phyloP scores from a whole-genome alignment of 768 basidiomycete species.

The Asterophora lycoperdoides region DNA sequence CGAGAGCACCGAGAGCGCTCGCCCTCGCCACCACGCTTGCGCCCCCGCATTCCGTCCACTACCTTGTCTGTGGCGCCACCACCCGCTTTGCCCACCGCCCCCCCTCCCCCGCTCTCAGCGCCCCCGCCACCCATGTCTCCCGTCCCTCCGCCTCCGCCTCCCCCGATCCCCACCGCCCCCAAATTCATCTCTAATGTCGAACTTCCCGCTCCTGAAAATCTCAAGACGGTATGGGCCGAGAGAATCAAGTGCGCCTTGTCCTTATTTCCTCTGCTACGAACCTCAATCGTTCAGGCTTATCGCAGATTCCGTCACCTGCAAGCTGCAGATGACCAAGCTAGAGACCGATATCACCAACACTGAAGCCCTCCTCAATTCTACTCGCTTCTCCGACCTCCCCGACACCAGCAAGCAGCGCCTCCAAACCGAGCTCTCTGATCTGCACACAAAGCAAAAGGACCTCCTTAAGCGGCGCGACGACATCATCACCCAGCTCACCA shows the following conservation, averaged over 20 bases:
- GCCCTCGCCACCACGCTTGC: neutral
- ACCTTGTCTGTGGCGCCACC: neutral
- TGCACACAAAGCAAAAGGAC: slow-evolving; percentile 20
- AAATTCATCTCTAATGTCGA: slow-evolving; percentile 3
- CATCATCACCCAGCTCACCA: slow-evolving; percentile 16
- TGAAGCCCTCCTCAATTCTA: slow-evolving; percentile 13
- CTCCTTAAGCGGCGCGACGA: slow-evolving; percentile 16
- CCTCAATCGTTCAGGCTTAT: slow-evolving; percentile 6
- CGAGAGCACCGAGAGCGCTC: neutral
- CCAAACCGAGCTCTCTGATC: slow-evolving; percentile 12
- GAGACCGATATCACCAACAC: slow-evolving; percentile 15
- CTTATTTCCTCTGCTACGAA: neutral
- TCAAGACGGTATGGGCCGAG: slow-evolving; percentile 19
- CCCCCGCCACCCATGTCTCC: slow-evolving; percentile 6
- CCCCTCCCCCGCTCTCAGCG: slow-evolving; percentile 3
- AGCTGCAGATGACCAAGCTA: slow-evolving; percentile 13
- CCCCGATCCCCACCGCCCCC: slow-evolving; percentile 12
- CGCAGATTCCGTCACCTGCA: slow-evolving; percentile 8
- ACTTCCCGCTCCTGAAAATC: slow-evolving; percentile 15
- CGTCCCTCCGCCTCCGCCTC: slow-evolving; percentile 11
- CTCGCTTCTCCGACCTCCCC: slow-evolving; percentile 9
- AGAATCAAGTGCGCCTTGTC: slow-evolving; percentile 20
- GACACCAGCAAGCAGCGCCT: slow-evolving; percentile 15
- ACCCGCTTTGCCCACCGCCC: neutral
- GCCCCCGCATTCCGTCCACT: no score